Conservation (phyloP, 352 stramenopile genomes). For the Phytophthora chlamydospora region DNA sequence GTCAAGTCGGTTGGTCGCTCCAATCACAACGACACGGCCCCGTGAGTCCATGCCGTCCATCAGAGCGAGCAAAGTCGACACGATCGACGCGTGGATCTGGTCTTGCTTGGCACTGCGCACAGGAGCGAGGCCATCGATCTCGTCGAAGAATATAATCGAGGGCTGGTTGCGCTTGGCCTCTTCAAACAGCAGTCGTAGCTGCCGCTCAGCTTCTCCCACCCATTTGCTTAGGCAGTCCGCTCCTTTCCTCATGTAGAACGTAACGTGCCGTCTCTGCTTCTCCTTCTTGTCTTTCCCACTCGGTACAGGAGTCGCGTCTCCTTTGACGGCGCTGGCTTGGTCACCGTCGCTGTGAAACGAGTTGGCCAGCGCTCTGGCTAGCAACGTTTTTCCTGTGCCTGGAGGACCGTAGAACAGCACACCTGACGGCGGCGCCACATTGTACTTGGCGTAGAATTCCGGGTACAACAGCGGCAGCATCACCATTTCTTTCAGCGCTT, state of each 20-base stretch:
- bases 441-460: conserved; percentile 93
- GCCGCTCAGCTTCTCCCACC: conserved; percentile 92
- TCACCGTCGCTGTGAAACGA: conserved; percentile 44
- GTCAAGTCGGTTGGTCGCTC: conserved; percentile 97
- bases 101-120: conserved; percentile 93
- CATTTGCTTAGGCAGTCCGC: conserved; percentile 93
- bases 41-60: conserved; percentile 92
- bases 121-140: conserved; percentile 93
- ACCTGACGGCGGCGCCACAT: conserved; percentile 78
- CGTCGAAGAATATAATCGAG: conserved; percentile 96
- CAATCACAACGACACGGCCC: conserved; percentile 96
- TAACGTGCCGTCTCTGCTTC: conserved; percentile 65
- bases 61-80: conserved; percentile 92
- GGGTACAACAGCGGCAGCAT: conserved; percentile 93
- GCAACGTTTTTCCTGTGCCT: conserved; percentile 93
- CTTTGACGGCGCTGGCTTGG: conserved; percentile 6
- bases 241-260: conserved; percentile 95
- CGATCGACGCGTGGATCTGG: conserved; percentile 94
- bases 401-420: conserved; percentile 92
- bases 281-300: conserved; percentile 23
- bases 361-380: conserved; percentile 90
- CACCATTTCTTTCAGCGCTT: conserved; percentile 94
- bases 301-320: not conserved
- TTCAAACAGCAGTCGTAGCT: conserved; percentile 92
- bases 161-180: conserved; percentile 90